Base-by-base conservation (phyloP, 2,329 filamentous ascomycete species). In the Aspergillus chevalieri region DNA sequence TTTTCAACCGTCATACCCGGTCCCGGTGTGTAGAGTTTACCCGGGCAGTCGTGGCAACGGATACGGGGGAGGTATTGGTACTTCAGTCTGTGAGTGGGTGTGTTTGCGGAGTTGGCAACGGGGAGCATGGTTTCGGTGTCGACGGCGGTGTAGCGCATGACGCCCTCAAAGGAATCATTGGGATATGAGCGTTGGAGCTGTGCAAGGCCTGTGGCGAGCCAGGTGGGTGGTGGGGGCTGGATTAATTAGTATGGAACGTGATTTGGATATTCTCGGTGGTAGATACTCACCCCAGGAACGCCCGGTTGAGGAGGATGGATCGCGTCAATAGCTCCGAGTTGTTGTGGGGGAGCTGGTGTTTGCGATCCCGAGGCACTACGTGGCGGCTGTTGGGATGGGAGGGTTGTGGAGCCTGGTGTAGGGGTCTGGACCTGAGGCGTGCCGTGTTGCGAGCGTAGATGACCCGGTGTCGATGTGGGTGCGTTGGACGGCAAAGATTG, bases 1-100 rank as follows among this genome's bases (percentile, higher is more conserved):
- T 95, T 95, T 43, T 85, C 85, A 4, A 92, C 87, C 2, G 89
- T 90, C 66, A 81, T 86, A 21, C 86, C 89, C 0, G 91, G 89
- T 0, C 90, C 88, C 0, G 91, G 89, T 0, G 91, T 95, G 69
- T 98, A 98, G 9, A 95, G 76, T 69, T 96, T 97, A 26, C 89
- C 89, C 0, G 89, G 89, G 66, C 93, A 97, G 68, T 98, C 93
- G 43, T 86, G 82, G 67, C 93, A 98, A 51, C 89, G 81, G 55
- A 98, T 96, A 46, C 93, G 80, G 7, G 93, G 93, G 45, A 95
- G 77, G 70, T 86, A 97, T 71, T 87, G 87, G 59, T 86, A 89
- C 61, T 86, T 87, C 53, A 89, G 75, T 53, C 86, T 70, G 46
- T 81, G 52, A 78, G 75, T 47, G 79, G 84, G 7, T 79, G 72